These are phyloP conservation scores for Crucihimalaya himalaica DNA, from an alignment of 345 rosid genomes.

Conservation along the genomic window DNA sequence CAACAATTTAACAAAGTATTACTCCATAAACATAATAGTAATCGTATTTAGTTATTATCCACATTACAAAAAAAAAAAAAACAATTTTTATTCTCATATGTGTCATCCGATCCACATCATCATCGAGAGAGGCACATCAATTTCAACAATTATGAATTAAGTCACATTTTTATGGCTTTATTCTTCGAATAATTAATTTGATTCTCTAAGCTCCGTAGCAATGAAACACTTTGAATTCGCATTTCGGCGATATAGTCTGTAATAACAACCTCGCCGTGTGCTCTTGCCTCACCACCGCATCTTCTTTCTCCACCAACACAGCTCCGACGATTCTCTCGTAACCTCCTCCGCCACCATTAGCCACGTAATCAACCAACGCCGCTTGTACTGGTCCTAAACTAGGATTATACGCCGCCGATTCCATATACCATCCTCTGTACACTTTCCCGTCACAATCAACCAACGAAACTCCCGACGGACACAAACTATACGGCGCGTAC, in stretches of 20 bases:
- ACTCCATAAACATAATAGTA: background rate
- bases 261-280: slow-evolving; percentile 65
- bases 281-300: slow-evolving; percentile 68
- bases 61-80: background rate
- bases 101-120: background rate
- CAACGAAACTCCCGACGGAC: slow-evolving; percentile 88
- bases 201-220: slow-evolving; percentile 40
- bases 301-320: slow-evolving; percentile 78
- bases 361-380: slow-evolving; percentile 77
- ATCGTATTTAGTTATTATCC: slow-evolving; percentile 4
- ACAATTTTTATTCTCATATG: background rate
- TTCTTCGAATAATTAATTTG: background rate
- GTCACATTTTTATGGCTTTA: background rate
- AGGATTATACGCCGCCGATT: slow-evolving; percentile 95
- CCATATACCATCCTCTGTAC: slow-evolving; percentile 77
- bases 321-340: slow-evolving; percentile 74
- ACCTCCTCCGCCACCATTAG: slow-evolving; percentile 64
- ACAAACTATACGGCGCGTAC: slow-evolving; percentile 83
- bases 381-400: slow-evolving; percentile 96
- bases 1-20: no score
- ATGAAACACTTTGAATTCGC: slow-evolving; percentile 67
- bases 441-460: slow-evolving; percentile 75
- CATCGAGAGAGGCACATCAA: background rate
- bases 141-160: slow-evolving; percentile 8
- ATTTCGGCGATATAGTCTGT: slow-evolving; percentile 64